Evolutionary conservation across 768 basidiomycete species (phyloP).

Genomic region (Lenzites betulinus): DNA sequence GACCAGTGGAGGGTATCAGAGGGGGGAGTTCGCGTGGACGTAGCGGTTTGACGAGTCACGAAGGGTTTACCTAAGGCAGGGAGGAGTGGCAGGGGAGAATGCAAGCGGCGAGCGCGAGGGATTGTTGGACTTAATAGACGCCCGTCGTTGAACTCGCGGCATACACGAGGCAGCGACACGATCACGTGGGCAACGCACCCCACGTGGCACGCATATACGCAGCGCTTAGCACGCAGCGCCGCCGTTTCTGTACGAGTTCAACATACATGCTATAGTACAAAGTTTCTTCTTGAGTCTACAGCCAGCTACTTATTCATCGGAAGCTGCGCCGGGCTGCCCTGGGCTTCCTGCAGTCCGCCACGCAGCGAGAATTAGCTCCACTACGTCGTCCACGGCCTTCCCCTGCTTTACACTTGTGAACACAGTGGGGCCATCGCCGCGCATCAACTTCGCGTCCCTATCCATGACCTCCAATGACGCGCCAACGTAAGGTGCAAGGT

Average conservation of each 20-base stretch:
- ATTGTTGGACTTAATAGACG: constrained; percentile 11
- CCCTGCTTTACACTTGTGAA: constrained; percentile 83
- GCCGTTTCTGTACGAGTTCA: neutral
- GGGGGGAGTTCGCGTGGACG: neutral
- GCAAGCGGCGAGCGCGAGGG: neutral
- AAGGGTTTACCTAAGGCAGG: neutral
- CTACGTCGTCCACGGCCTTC: constrained; percentile 80
- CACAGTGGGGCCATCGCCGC: constrained; percentile 90
- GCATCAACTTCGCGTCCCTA: constrained; percentile 90
- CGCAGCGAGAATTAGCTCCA: constrained; percentile 80
- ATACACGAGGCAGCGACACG: constrained; percentile 18
- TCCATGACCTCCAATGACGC: constrained; percentile 96
- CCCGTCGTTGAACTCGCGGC: constrained; percentile 17
- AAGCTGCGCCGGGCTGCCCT: constrained; percentile 46
- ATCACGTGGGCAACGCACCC: constrained; percentile 13
- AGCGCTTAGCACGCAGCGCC: neutral
- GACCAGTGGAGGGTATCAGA: neutral
- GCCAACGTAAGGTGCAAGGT: constrained; percentile 89
- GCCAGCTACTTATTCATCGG: constrained; percentile 15
- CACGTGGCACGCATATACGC: neutral
- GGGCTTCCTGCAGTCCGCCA: constrained; percentile 85
- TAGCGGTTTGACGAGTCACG: neutral
- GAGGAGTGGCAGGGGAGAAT: neutral
- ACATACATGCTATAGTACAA: no score
- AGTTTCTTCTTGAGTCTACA: neutral